These are phyloP conservation scores for Vanrija humicola DNA, from an alignment of 1,284 basidiomycete genomes.

Conservation along the genomic window DNA sequence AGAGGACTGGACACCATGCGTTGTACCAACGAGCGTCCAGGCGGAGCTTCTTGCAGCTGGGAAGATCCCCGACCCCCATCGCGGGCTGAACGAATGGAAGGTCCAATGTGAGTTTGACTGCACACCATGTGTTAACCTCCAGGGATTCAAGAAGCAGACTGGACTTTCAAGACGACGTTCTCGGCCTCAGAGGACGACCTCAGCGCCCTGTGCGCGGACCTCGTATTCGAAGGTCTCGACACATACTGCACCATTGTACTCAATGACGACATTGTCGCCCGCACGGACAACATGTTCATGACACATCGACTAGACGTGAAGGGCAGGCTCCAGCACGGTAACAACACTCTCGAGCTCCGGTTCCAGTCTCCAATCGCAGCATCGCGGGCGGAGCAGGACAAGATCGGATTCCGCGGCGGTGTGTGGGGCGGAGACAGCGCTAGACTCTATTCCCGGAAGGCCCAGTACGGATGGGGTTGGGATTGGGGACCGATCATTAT, in stretches of 20 bases:
- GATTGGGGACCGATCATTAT: slow-evolving; percentile 56
- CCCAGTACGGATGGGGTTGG: slow-evolving; percentile 65
- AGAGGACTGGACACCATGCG: slow-evolving; percentile 26
- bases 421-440: slow-evolving; percentile 76
- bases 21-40: slow-evolving; percentile 73
- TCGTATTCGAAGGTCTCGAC: slow-evolving; percentile 83
- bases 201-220: slow-evolving; percentile 56
- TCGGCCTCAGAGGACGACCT: slow-evolving; percentile 46
- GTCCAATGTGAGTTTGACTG: slow-evolving; percentile 64
- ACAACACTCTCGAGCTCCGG: slow-evolving; percentile 60
- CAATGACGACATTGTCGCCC: slow-evolving; percentile 65
- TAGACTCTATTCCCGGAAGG: slow-evolving; percentile 79
- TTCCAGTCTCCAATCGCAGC: slow-evolving; percentile 63
- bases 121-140: slow-evolving; percentile 6
- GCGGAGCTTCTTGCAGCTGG: slow-evolving; percentile 69
- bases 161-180: slow-evolving; percentile 73
- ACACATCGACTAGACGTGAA: slow-evolving; percentile 62
- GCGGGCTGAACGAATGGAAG: slow-evolving; percentile 74
- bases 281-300: slow-evolving; percentile 71
- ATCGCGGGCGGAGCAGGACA: too few species aligned
- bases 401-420: slow-evolving; percentile 57
- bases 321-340: slow-evolving; percentile 55
- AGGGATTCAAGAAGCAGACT: slow-evolving; percentile 83
- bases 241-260: slow-evolving; percentile 71
- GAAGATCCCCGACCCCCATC: slow-evolving; percentile 74